A percentile compares a stretch with the other conserved stretches of the same genome.
phyloP scores from a whole-genome alignment of 2,329 filamentous ascomycete genomes.

The Capronia coronata region DNA sequence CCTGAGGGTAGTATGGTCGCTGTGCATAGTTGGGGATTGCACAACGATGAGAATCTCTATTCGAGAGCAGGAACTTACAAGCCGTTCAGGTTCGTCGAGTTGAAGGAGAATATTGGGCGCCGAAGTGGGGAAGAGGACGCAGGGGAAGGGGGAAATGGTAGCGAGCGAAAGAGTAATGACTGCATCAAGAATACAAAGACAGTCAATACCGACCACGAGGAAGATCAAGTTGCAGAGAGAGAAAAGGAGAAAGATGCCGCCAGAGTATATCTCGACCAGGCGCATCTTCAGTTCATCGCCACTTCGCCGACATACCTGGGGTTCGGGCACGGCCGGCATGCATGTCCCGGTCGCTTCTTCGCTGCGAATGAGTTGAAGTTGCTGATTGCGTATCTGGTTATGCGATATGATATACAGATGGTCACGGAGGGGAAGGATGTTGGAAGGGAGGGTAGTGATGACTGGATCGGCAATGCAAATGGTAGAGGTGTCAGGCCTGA shows the following conservation, averaged over 20 bases:
- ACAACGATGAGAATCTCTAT: conserved; percentile 45
- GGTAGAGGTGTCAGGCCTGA: conserved; percentile 10
- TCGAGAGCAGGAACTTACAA: conserved; percentile 41
- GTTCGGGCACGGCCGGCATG: conserved; percentile 53
- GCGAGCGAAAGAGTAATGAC: too few relatives aligned
- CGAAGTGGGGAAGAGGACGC: too few relatives aligned
- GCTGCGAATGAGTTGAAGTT: conserved; percentile 29
- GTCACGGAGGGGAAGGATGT: conserved; percentile 2
- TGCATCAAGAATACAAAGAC: too few relatives aligned
- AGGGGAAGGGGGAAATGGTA: background rate
- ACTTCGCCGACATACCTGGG: conserved; percentile 48
- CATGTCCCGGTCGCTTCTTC: conserved; percentile 32
- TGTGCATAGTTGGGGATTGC: conserved; percentile 41
- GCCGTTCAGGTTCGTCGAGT: conserved; percentile 45
- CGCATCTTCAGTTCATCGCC: conserved; percentile 40
- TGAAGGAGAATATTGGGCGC: conserved; percentile 6
- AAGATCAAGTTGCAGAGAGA: background rate
- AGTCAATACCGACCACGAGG: background rate
- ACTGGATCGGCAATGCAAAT: conserved; percentile 8
- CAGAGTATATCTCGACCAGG: conserved; percentile 7
- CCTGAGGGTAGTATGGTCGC: conserved; percentile 44
- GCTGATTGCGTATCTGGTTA: conserved; percentile 29
- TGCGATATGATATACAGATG: conserved; percentile 30
- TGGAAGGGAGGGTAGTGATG: background rate
- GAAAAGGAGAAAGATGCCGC: conserved; percentile 29